phyloP scores from a whole-genome alignment of 2,329 filamentous ascomycete genomes.

The Aspergillus novoparasiticus region DNA sequence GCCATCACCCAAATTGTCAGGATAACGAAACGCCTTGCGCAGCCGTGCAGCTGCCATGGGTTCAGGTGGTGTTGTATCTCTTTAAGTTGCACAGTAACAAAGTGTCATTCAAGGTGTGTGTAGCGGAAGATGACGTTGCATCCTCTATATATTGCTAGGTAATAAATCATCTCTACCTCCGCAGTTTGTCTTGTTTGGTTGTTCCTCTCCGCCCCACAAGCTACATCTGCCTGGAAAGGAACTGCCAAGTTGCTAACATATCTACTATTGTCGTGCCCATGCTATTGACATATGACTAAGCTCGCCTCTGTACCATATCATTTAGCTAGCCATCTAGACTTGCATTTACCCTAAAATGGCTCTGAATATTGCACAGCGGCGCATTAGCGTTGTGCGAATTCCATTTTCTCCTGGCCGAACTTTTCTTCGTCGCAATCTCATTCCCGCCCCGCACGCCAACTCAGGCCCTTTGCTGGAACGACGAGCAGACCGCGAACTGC shows the following conservation, averaged over 20 bases:
- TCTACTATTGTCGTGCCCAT: neutral
- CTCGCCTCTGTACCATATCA: neutral
- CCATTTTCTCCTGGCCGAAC: slow-evolving; percentile 15
- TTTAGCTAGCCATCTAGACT: neutral
- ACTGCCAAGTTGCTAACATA: neutral
- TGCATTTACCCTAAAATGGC: slow-evolving; percentile 13
- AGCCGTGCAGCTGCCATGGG: slow-evolving; percentile 64
- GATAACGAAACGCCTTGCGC: slow-evolving; percentile 77
- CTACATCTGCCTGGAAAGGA: neutral
- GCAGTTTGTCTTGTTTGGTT: slow-evolving; percentile 24
- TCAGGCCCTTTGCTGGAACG: slow-evolving; percentile 56
- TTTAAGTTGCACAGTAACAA: neutral
- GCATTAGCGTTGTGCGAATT: slow-evolving; percentile 22
- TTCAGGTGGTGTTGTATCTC: neutral
- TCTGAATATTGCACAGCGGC: slow-evolving; percentile 19
- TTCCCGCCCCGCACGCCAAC: slow-evolving; percentile 53
- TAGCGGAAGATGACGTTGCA: neutral
- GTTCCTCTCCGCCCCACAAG: neutral
- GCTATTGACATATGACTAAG: neutral
- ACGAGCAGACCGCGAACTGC: slow-evolving; percentile 56
- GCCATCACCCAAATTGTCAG: slow-evolving; percentile 58
- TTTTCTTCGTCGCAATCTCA: slow-evolving; percentile 45
- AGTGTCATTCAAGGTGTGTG: neutral
- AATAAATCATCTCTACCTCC: neutral
- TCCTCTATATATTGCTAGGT: neutral